Conservation (phyloP, 192 early-diverging fungal species). For the Coemansia sp. region DNA sequence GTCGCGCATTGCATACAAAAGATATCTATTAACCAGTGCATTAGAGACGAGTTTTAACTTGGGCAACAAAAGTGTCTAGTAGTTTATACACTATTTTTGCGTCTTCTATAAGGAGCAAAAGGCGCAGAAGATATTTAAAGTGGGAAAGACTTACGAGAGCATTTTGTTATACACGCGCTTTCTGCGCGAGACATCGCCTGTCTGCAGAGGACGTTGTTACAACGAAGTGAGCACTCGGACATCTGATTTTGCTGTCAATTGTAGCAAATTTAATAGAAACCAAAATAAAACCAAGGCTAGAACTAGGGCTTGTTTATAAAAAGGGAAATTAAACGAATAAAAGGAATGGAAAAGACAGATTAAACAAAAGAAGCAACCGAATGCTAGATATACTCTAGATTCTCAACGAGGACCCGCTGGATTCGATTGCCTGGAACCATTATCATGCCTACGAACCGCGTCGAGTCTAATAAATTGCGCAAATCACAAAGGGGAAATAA, state of each 20-base stretch:
- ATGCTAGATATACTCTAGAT: constrained; percentile 35
- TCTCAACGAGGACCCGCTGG: constrained; percentile 35
- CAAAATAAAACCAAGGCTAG: not conserved
- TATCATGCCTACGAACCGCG: constrained; percentile 50
- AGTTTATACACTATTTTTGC: no score
- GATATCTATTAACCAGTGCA: constrained; percentile 50
- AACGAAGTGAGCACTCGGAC: constrained; percentile 28
- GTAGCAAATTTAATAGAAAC: no score
- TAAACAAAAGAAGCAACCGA: not conserved
- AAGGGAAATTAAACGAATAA: not conserved
- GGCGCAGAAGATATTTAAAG: no score
- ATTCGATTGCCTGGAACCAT: constrained; percentile 49
- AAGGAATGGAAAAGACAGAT: no score
- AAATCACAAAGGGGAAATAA: not conserved
- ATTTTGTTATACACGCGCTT: constrained; percentile 62
- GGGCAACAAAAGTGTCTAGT: no score
- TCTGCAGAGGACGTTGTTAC: constrained; percentile 53
- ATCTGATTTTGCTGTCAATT: no score
- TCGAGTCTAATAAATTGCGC: constrained; percentile 19
- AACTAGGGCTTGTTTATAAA: not conserved
- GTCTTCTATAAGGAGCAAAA: no score
- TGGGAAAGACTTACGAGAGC: constrained; percentile 57
- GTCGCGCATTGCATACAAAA: constrained; percentile 65
- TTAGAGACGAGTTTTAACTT: not conserved
- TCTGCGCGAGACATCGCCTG: constrained; percentile 27